phyloP scores from a whole-genome alignment of 2,329 filamentous ascomycete species.

The Aureobasidium sp. region DNA sequence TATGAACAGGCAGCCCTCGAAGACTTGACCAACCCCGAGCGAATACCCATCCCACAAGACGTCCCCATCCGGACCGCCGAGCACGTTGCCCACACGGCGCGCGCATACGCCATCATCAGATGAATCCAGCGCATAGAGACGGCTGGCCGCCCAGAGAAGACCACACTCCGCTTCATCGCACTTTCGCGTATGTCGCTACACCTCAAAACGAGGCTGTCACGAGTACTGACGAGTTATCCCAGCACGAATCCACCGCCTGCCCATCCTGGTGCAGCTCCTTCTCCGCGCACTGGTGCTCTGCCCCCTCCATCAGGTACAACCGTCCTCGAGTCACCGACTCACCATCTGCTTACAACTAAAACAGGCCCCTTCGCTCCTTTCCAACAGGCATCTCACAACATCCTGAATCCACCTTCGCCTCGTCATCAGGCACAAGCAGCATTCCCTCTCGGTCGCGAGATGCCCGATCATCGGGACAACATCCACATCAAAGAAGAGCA shows the following conservation, averaged over 20 bases:
- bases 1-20: conserved; percentile 1
- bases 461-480: conserved; percentile 43
- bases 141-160: conserved; percentile 16
- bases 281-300: conserved; percentile 27
- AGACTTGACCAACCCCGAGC: background rate
- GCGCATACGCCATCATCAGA: conserved; percentile 13
- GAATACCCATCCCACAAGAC: background rate
- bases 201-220: background rate
- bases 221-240: background rate
- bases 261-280: conserved; percentile 27
- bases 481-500: conserved; percentile 53
- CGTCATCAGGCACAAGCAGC: conserved; percentile 29
- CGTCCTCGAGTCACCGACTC: background rate
- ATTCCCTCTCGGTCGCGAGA: conserved; percentile 37
- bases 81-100: conserved; percentile 8
- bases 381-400: conserved; percentile 37
- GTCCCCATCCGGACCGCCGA: background rate
- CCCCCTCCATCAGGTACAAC: conserved; percentile 22
- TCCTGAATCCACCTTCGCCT: conserved; percentile 40
- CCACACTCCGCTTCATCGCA: conserved; percentile 7
- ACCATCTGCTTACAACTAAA: conserved; percentile 17
- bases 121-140: conserved; percentile 19
- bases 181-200: background rate
- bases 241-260: conserved; percentile 21
- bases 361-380: conserved; percentile 35